phyloP scores from a whole-genome alignment of 305 asterid genomes.

The Lippia alba region DNA sequence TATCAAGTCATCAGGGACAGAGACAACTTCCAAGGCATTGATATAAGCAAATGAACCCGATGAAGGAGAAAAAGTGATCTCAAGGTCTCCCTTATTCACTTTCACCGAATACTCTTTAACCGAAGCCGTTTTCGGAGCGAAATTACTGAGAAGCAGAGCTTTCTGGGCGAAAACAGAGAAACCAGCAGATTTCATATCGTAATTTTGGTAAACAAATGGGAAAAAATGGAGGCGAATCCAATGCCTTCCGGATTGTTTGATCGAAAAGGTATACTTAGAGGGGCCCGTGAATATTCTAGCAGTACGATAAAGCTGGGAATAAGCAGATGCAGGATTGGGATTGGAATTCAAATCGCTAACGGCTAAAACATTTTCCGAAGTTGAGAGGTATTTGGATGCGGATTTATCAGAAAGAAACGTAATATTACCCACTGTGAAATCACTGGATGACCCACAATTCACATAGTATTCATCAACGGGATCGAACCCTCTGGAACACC shows the following conservation, averaged over 20 bases:
- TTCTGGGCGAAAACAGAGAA: conserved; percentile 62
- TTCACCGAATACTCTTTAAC: conserved; percentile 56
- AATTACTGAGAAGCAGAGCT: conserved; percentile 50
- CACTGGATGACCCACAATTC: conserved; percentile 67
- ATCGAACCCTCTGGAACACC: conserved; percentile 46
- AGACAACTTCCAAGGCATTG: conserved; percentile 71
- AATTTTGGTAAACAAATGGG: conserved; percentile 53
- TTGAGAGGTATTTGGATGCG: conserved; percentile 50
- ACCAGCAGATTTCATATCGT: conserved; percentile 49
- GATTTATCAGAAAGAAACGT: conserved; percentile 61
- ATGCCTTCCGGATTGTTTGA: conserved; percentile 53
- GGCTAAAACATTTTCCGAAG: conserved; percentile 54
- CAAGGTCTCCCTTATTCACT: conserved; percentile 44
- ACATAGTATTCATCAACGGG: conserved; percentile 57
- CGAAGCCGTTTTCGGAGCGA: conserved; percentile 48
- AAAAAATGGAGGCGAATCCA: conserved; percentile 74
- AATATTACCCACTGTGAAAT: conserved; percentile 44
- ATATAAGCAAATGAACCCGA: conserved; percentile 54
- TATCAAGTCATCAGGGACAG: conserved; percentile 57
- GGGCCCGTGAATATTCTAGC: conserved; percentile 61
- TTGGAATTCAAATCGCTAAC: conserved; percentile 41
- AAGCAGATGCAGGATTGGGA: conserved; percentile 32
- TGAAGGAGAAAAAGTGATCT: conserved; percentile 49
- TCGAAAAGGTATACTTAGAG: conserved; percentile 59
- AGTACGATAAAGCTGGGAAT: conserved; percentile 48